Base-by-base conservation (phyloP, 148 eudicot genomes). In the Camellia sinensis region DNA sequence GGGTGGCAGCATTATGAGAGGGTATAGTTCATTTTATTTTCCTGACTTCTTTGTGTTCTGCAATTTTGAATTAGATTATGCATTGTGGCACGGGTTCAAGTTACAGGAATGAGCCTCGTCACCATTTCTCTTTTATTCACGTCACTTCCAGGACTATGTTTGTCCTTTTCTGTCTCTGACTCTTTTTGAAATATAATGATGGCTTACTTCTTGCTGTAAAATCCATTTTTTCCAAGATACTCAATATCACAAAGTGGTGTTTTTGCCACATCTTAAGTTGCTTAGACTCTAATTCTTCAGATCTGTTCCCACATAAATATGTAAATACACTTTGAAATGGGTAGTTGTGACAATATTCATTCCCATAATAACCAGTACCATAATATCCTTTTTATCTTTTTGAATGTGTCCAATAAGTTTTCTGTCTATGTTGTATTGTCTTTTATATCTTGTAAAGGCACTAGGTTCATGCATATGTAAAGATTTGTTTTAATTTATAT, bases 1-100 rank as follows among this genome's bases (percentile, higher is more conserved):
- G 29, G 99, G 99, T 63, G 88, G 84, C 87, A 93, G 99, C 86
- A 80, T 96, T 74, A 89, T 96, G 95, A 88, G 81, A 87, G 97
- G 95, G 99, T 96, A 89, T 82, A 22, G 14, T 40, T 77, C 45
- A 70, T 45, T 44, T 18, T 17, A 29, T 83, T 57, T 76, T 19
- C 56, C 40, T 69, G 72, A 8, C 67, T 59, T 60, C 52, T 17
- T 79, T 78, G 67, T 48, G 4, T 11, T 76, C 54, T 56, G 48
- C 61, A 50, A 73, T 60, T 77, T 50, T 7, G 74, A 62, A 53
- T 63, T 52, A 37, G 7, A 57, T 76, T 45, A 53, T 80, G 67
- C n/a, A 41, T 73, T 48, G 37, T 29, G 37, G 37, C 37, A 29
- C 37, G 1, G 1, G 37, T 29, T 29, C 37, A 29, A 29, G 37